These are phyloP conservation scores for Alternaria sp. DNA, from an alignment of 2,329 filamentous ascomycete species.

Conservation along the genomic window DNA sequence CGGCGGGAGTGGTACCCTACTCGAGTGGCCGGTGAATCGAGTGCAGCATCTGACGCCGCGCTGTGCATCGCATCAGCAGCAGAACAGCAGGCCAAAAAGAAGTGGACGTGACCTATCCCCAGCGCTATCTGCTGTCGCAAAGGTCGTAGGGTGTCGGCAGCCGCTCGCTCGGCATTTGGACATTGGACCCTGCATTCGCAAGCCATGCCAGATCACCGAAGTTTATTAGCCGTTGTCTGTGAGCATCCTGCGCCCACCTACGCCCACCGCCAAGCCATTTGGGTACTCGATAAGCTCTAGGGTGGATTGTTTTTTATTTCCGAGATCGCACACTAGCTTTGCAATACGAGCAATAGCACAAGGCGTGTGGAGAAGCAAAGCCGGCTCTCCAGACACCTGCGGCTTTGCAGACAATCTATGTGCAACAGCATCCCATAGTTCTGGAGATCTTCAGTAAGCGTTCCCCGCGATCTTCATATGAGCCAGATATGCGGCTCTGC, in stretches of 20 bases:
- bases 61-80: not conserved
- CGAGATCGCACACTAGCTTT: slow-evolving; percentile 10
- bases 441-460: slow-evolving; percentile 29
- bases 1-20: slow-evolving; percentile 5
- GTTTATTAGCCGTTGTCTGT: slow-evolving; percentile 26
- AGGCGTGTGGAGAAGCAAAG: slow-evolving; percentile 15
- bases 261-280: slow-evolving; percentile 17
- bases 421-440: slow-evolving; percentile 20
- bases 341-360: slow-evolving; percentile 2
- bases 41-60: not conserved
- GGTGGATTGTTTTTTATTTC: slow-evolving; percentile 21
- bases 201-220: slow-evolving; percentile 18
- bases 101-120: not conserved
- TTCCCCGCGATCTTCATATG: slow-evolving; percentile 22
- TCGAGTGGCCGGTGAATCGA: not conserved
- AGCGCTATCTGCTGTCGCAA: not conserved
- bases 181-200: slow-evolving; percentile 27
- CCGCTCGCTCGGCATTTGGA: slow-evolving; percentile 18
- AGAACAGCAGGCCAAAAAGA: not conserved
- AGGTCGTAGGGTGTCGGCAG: not conserved
- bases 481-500: slow-evolving; percentile 32
- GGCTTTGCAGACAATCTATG: slow-evolving; percentile 2
- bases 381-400: slow-evolving; percentile 5
- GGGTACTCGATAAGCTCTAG: slow-evolving; percentile 18
- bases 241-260: slow-evolving; percentile 5